phyloP scores from a whole-genome alignment of 176 grass and related monocot species.

The Luzula sylvatica region DNA sequence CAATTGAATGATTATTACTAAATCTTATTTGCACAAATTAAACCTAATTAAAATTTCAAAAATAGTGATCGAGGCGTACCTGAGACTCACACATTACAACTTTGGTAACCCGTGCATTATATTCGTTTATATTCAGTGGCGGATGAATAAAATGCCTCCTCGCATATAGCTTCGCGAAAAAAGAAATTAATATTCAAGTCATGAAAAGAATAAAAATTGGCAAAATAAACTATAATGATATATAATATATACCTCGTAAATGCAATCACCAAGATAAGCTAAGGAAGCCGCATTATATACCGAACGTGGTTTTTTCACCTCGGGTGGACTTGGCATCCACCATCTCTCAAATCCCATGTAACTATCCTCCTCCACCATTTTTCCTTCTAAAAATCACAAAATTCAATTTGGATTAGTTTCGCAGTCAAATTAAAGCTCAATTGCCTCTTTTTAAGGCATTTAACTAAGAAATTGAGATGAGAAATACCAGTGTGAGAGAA shows the following conservation, averaged over 20 bases:
- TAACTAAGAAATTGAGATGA: too few species aligned
- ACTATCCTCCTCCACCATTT: conserved; percentile 29
- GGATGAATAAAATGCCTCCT: conserved; percentile 88
- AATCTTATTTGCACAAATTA: background rate
- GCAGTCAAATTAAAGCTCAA: too few species aligned
- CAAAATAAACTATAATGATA: background rate
- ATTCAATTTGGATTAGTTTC: background rate
- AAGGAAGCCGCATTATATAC: conserved; percentile 67
- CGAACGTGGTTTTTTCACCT: conserved; percentile 78
- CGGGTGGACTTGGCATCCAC: conserved; percentile 59
- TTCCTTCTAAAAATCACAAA: conserved; percentile 22
- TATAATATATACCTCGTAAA: conserved; percentile 69
- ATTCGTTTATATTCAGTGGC: conserved; percentile 91
- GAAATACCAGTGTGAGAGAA: background rate
- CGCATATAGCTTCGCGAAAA: conserved; percentile 63
- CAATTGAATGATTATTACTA: conserved; percentile 1
- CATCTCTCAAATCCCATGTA: conserved; percentile 84
- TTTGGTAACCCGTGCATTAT: conserved; percentile 87
- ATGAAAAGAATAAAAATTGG: conserved; percentile 19
- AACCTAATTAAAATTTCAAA: conserved; percentile 4
- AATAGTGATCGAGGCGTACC: conserved; percentile 32
- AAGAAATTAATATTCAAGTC: conserved; percentile 19
- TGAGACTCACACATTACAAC: conserved; percentile 93
- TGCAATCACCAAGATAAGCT: conserved; percentile 97
- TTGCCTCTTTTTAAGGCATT: too few species aligned